phyloP scores from a whole-genome alignment of 2,329 filamentous ascomycete species.

The Cercospora zeae-maydis region DNA sequence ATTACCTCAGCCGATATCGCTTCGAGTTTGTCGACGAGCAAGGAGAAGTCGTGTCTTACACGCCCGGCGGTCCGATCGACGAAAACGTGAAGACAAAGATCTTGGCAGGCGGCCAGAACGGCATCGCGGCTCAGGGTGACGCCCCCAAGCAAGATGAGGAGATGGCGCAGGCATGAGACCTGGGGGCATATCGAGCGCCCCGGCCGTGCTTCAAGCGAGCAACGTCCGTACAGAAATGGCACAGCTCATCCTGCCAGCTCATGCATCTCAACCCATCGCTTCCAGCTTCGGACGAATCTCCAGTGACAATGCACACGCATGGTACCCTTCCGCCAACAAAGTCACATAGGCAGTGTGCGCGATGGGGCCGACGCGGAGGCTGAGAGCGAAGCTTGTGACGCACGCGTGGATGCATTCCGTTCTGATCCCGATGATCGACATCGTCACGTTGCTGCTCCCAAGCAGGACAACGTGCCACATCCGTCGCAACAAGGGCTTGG shows the following conservation, averaged over 20 bases:
- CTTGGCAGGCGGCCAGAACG: constrained; percentile 32
- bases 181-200: not conserved
- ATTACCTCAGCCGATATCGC: constrained; percentile 90
- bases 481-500: not conserved
- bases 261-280: not conserved
- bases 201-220: not conserved
- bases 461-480: not conserved
- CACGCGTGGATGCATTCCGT: not conserved
- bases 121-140: constrained; percentile 4
- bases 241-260: not conserved
- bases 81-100: constrained; percentile 33
- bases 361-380: not conserved
- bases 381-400: not conserved
- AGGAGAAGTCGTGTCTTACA: constrained; percentile 66
- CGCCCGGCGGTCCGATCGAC: constrained; percentile 32
- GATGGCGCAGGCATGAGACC: constrained; percentile 15
- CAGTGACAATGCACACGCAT: not conserved
- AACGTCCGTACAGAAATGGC: not conserved
- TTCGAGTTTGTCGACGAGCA: constrained; percentile 97
- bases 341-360: not conserved
- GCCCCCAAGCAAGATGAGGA: constrained; percentile 11
- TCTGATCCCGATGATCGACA: not conserved
- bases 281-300: not conserved
- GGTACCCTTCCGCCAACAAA: not conserved
- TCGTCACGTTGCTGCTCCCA: not conserved